These are phyloP conservation scores for Trypanosoma lewisi DNA, from an alignment of 208 protist genomes.

Conservation along the genomic window DNA sequence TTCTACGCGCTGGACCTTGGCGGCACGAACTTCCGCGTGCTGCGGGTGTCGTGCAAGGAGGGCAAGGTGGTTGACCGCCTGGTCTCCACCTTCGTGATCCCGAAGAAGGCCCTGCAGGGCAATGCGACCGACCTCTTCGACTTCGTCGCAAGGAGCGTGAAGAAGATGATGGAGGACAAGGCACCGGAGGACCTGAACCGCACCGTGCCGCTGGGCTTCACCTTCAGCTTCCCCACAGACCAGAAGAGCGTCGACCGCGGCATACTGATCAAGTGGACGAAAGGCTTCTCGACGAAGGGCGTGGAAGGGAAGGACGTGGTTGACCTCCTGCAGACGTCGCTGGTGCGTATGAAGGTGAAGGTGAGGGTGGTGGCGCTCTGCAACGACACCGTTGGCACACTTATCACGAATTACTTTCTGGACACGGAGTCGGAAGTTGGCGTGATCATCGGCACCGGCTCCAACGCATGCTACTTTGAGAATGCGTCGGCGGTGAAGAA, in stretches of 20 bases:
- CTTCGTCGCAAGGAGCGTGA: constrained; percentile 83
- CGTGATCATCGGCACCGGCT: constrained; percentile 90
- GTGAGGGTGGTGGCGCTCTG: constrained; percentile 83
- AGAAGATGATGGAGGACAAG: constrained; percentile 52
- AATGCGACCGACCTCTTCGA: constrained; percentile 73
- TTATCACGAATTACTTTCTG: constrained; percentile 72
- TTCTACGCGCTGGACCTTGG: constrained; percentile 91
- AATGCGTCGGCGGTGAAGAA: constrained; percentile 69
- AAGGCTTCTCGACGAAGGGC: constrained; percentile 87
- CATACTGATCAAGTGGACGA: constrained; percentile 90
- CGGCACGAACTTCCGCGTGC: constrained; percentile 89
- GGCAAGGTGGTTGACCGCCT: constrained; percentile 44
- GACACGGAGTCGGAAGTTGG: constrained; percentile 69
- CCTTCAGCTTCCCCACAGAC: constrained; percentile 90
- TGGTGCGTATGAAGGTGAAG: constrained; percentile 57
- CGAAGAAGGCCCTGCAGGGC: constrained; percentile 43
- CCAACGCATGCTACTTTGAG: constrained; percentile 92
- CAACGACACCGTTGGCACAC: constrained; percentile 92
- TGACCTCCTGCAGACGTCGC: constrained; percentile 74
- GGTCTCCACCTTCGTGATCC: constrained; percentile 61
- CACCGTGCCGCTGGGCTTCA: constrained; percentile 85
- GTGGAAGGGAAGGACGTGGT: constrained; percentile 89
- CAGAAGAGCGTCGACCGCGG: constrained; percentile 77
- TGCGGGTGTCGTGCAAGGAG: constrained; percentile 56
- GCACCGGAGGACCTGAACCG: constrained; percentile 61